Conservation (phyloP, 106 monocot genomes). For the Allium sativum region DNA sequence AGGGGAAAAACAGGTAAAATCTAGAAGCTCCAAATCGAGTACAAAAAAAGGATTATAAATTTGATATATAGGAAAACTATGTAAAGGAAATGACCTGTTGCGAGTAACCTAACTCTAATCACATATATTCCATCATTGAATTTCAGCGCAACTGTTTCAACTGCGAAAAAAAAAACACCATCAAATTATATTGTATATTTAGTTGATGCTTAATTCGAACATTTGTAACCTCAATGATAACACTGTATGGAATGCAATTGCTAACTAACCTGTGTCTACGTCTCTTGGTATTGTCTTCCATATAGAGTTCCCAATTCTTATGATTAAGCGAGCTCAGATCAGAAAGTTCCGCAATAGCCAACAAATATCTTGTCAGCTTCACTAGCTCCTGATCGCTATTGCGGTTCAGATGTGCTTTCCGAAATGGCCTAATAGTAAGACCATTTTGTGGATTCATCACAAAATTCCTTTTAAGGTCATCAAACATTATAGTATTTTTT, state of each 20-base stretch:
- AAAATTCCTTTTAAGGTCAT: conserved; percentile 91
- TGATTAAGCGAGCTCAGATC: conserved; percentile 80
- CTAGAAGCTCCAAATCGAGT: background rate
- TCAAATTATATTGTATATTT: background rate
- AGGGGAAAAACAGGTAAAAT: no score
- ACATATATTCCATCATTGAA: conserved; percentile 3
- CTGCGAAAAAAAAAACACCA: conserved; percentile 2
- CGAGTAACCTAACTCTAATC: background rate
- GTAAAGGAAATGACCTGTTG: conserved; percentile 6
- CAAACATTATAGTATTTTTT: conserved; percentile 92
- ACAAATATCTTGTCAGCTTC: conserved; percentile 75
- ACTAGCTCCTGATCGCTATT: conserved; percentile 71
- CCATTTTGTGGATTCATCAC: conserved; percentile 99
- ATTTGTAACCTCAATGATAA: background rate
- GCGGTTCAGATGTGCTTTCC: conserved; percentile 72
- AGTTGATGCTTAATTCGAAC: background rate
- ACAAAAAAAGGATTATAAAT: background rate
- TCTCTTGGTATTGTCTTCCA: conserved; percentile 52
- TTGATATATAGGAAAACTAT: background rate
- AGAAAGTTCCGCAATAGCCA: conserved; percentile 71
- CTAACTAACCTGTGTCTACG: conserved; percentile 46
- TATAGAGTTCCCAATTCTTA: conserved; percentile 60
- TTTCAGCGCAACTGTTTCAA: conserved; percentile 1
- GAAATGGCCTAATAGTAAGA: conserved; percentile 78
- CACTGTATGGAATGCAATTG: background rate